Evolutionary conservation across 2,329 filamentous ascomycete species (phyloP), one percentile per base, ranked within the genome.

Genomic region (Alternaria sp.): DNA sequence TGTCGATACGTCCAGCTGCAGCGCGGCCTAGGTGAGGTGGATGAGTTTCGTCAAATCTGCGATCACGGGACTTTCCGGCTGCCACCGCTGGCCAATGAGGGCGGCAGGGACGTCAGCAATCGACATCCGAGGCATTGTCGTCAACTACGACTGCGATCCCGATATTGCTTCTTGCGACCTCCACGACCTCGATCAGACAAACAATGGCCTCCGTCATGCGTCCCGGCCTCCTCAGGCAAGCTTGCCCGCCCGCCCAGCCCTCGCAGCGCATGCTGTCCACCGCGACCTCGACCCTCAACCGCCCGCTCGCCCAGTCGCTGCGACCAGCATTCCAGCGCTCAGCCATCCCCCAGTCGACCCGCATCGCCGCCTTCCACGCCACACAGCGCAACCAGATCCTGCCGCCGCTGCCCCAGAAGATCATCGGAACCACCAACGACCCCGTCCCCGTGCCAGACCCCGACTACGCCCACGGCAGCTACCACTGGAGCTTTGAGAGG

Each of bases 401-500:
- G 61, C 93, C 95, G 64, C 90, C 93, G 59, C 88, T 91, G 70
- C 93, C 94, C 76, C 96, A 93, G 96, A 86, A 83, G 91, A 87
- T 97, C 71, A 79, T 92, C 65, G 93, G 93, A 82, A 89, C 88
- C 74, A 86, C 94, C 79, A 99, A 99, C 83, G 94, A 98, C 77
- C 88, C 96, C 59, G 91, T 88, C 30, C 88, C 88, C 43, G 82
- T 97, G 23, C 94, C 93, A 49, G 79, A 87, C 21, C 83, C 92
- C 57, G 88, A 87, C 72, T 89, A 95, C 45, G 85, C 89, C 59
- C 93, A 99, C 84, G 96, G 96, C 74, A 96, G 92, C 82, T 99
- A 98, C 86, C 96, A 99, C 88, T 99, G 96, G 96, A 92, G 91
- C 64, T 97, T 97, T 77, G 96, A 99, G 86, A 86, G 89, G 78